These are phyloP conservation scores for Hortaea sp. DNA, from an alignment of 2,329 filamentous ascomycete species.

Conservation along the genomic window DNA sequence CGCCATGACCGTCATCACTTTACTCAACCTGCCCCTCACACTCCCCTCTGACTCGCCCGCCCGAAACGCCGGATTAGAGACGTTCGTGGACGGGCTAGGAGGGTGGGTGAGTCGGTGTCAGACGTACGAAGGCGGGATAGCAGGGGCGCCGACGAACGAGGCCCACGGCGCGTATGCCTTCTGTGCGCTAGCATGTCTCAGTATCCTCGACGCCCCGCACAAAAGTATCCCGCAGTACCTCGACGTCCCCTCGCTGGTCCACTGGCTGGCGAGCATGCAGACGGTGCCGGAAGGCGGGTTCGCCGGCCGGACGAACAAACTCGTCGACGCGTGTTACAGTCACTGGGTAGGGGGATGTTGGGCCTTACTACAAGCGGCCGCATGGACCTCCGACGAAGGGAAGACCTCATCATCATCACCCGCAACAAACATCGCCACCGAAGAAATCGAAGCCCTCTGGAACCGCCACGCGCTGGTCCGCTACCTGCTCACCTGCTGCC, in stretches of 20 bases:
- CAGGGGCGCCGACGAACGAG: conserved; percentile 73
- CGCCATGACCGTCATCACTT: conserved; percentile 70
- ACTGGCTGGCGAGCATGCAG: conserved; percentile 84
- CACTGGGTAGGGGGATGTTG: conserved; percentile 97
- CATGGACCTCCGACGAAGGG: conserved; percentile 42
- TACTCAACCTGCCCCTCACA: conserved; percentile 73
- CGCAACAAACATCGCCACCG: conserved; percentile 30
- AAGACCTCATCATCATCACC: background rate
- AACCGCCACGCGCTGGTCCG: conserved; percentile 74
- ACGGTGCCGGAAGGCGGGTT: conserved; percentile 87
- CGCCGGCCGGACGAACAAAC: conserved; percentile 88
- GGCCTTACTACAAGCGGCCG: conserved; percentile 74
- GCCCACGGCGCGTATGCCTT: conserved; percentile 96
- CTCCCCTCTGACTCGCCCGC: conserved; percentile 65
- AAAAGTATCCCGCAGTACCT: conserved; percentile 66
- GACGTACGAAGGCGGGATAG: conserved; percentile 91
- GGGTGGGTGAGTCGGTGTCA: conserved; percentile 82
- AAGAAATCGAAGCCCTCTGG: conserved; percentile 51
- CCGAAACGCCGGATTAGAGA: conserved; percentile 49
- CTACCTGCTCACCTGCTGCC: conserved; percentile 85
- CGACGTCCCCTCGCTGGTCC: conserved; percentile 64
- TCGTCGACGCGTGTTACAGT: conserved; percentile 96
- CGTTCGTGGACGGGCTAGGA: conserved; percentile 62
- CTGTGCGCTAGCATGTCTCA: conserved; percentile 80
- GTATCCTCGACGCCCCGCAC: conserved; percentile 72